Conservation (phyloP, 2,329 filamentous ascomycete species). For the Colletotrichum gloeosporioides region DNA sequence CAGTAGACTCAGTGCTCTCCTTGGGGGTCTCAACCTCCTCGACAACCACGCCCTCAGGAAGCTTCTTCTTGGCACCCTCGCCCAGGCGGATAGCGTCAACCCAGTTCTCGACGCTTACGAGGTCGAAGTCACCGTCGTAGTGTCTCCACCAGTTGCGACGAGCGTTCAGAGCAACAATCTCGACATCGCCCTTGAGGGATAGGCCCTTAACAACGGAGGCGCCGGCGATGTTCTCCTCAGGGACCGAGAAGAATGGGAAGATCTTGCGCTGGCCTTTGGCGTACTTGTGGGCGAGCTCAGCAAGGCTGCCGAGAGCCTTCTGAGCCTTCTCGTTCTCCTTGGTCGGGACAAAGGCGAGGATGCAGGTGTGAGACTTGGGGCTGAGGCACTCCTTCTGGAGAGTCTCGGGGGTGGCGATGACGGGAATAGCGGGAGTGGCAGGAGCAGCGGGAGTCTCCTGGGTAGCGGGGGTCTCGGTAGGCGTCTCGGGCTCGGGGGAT, state of each 20-base stretch:
- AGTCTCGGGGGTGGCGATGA: constrained; percentile 67
- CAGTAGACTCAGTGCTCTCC: constrained; percentile 8
- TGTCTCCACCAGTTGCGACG: constrained; percentile 87
- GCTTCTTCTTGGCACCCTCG: constrained; percentile 79
- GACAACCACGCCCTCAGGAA: constrained; percentile 67
- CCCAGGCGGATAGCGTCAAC: constrained; percentile 91
- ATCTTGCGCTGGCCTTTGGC: constrained; percentile 67
- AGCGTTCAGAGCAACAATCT: constrained; percentile 83
- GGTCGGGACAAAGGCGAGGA: constrained; percentile 74
- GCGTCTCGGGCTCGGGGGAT: constrained; percentile 33
- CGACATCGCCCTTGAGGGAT: constrained; percentile 64
- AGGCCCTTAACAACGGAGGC: constrained; percentile 62
- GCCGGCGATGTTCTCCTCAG: constrained; percentile 44
- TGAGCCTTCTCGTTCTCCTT: constrained; percentile 53
- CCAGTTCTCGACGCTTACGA: constrained; percentile 77
- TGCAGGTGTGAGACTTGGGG: constrained; percentile 79
- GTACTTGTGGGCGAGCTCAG: constrained; percentile 80
- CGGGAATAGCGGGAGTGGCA: constrained; percentile 65
- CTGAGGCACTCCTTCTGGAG: constrained; percentile 76
- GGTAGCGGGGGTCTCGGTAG: constrained; percentile 38
- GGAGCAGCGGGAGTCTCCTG: constrained; percentile 30
- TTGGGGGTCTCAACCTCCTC: constrained; percentile 24
- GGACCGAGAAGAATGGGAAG: constrained; percentile 84
- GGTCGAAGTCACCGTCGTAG: constrained; percentile 67
- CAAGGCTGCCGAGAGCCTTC: constrained; percentile 67